Percentiles rank a stretch among this genome's conserved stretches.
phyloP scores from a whole-genome alignment of 2,329 filamentous ascomycete species.

The Scedosporium boydii region DNA sequence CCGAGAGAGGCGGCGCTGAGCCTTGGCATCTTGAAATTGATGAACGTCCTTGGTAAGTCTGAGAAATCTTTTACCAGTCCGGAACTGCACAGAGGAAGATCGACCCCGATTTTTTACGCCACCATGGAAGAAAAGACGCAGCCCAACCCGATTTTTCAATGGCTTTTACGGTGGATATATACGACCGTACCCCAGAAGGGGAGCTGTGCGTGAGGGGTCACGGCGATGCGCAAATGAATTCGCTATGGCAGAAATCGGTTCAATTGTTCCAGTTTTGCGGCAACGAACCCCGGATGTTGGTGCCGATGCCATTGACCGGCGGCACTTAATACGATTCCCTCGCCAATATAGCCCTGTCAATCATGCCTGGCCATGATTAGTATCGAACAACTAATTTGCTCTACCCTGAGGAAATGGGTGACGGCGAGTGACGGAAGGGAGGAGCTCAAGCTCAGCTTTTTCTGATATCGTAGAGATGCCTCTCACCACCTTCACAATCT shows the following conservation, averaged over 20 bases:
- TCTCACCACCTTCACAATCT: too few species aligned
- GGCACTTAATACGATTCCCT: background rate
- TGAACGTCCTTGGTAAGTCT: background rate
- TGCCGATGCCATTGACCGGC: background rate
- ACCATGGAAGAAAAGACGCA: background rate
- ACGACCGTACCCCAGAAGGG: background rate
- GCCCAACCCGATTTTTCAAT: background rate
- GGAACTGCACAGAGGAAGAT: background rate
- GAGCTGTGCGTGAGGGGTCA: background rate
- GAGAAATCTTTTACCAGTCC: background rate
- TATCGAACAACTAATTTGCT: too few species aligned
- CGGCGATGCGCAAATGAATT: background rate
- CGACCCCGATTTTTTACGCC: background rate
- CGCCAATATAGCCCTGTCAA: background rate
- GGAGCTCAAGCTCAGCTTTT: too few species aligned
- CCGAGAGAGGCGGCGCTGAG: background rate
- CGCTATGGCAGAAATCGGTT: constrained; percentile 5
- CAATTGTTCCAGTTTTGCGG: background rate
- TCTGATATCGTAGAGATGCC: too few species aligned
- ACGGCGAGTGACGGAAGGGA: too few species aligned
- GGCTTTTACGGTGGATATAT: background rate
- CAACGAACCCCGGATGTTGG: background rate
- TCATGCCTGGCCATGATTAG: background rate
- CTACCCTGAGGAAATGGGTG: too few species aligned
- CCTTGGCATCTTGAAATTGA: background rate